A percentile compares a stretch with the other conserved stretches of the same genome.
phyloP scores from a whole-genome alignment of 176 grass and related monocot genomes.

The Phragmites australis region DNA sequence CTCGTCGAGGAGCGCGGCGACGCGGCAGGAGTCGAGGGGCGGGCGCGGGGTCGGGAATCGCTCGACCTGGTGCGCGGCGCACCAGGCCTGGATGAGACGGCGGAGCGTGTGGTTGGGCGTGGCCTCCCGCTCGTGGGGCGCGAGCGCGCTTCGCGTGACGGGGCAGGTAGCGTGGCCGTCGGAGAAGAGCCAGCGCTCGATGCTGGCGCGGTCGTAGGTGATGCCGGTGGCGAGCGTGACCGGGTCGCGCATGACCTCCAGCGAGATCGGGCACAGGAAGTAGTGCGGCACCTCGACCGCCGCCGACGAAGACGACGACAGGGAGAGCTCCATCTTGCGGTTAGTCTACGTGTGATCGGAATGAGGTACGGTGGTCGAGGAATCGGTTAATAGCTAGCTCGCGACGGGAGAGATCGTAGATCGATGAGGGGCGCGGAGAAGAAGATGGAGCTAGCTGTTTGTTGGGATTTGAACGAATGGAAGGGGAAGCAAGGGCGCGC shows the following conservation, averaged over 20 bases:
- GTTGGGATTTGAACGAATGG: conserved; percentile 18
- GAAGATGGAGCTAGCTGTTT: neutral
- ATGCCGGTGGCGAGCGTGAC: conserved; percentile 82
- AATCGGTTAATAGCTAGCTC: neutral
- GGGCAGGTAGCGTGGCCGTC: conserved; percentile 56
- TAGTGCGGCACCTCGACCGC: conserved; percentile 65
- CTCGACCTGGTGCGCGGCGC: conserved; percentile 61
- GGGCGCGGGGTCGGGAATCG: conserved; percentile 63
- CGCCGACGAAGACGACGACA: neutral
- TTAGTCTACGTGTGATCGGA: neutral
- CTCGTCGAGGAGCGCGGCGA: conserved; percentile 51
- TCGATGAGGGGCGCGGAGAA: neutral
- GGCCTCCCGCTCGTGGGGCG: conserved; percentile 41
- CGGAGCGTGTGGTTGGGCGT: conserved; percentile 93
- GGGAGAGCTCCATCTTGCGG: too few species aligned
- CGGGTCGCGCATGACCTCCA: conserved; percentile 81
- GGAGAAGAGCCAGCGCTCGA: conserved; percentile 78
- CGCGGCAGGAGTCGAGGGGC: conserved; percentile 44
- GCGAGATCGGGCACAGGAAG: conserved; percentile 91
- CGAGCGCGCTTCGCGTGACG: conserved; percentile 51
- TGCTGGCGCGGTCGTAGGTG: conserved; percentile 80
- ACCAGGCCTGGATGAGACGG: conserved; percentile 88
- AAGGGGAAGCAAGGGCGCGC: neutral
- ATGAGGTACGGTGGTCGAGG: neutral
- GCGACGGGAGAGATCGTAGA: neutral